Conservation (phyloP, 2,329 filamentous ascomycete genomes). For the Dothideomycetes sp. region DNA sequence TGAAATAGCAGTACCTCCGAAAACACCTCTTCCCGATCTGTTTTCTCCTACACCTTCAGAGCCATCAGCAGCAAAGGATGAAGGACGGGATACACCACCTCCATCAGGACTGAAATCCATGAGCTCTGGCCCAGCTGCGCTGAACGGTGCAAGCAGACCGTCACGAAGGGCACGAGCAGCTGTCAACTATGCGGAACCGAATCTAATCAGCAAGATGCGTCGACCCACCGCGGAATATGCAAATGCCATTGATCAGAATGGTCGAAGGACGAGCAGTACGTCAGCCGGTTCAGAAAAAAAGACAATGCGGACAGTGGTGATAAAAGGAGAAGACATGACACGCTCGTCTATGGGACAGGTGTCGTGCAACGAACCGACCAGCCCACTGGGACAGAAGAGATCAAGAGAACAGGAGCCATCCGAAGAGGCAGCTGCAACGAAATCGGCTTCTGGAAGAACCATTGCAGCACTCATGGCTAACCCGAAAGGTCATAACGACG, state of each 20-base stretch:
- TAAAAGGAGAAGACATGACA: slow-evolving; percentile 24
- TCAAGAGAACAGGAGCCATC: slow-evolving; percentile 4
- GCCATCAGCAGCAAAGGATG: slow-evolving; percentile 36
- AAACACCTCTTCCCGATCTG: slow-evolving; percentile 27
- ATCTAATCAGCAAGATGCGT: slow-evolving; percentile 40
- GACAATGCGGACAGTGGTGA: slow-evolving; percentile 15
- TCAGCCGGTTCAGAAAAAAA: not conserved
- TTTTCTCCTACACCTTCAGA: slow-evolving; percentile 38
- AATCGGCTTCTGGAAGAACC: slow-evolving; percentile 6
- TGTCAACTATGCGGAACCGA: slow-evolving; percentile 43
- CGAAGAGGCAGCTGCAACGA: not conserved
- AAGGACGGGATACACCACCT: slow-evolving; percentile 31
- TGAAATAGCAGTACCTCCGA: slow-evolving; percentile 12
- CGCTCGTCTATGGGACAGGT: slow-evolving; percentile 10
- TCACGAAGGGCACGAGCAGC: slow-evolving; percentile 37
- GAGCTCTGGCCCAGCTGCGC: slow-evolving; percentile 18
- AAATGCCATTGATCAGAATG: slow-evolving; percentile 30
- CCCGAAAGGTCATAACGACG: slow-evolving; percentile 1
- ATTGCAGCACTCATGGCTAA: slow-evolving; percentile 16
- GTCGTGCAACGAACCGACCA: slow-evolving; percentile 13
- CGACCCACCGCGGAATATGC: slow-evolving; percentile 38
- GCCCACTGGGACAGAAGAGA: slow-evolving; percentile 18
- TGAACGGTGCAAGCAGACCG: slow-evolving; percentile 28
- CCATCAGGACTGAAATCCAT: slow-evolving; percentile 16
- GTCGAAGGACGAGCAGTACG: slow-evolving; percentile 3